These are phyloP conservation scores for Aspergillus fischeri DNA, from an alignment of 2,329 filamentous ascomycete genomes.

Conservation along the genomic window DNA sequence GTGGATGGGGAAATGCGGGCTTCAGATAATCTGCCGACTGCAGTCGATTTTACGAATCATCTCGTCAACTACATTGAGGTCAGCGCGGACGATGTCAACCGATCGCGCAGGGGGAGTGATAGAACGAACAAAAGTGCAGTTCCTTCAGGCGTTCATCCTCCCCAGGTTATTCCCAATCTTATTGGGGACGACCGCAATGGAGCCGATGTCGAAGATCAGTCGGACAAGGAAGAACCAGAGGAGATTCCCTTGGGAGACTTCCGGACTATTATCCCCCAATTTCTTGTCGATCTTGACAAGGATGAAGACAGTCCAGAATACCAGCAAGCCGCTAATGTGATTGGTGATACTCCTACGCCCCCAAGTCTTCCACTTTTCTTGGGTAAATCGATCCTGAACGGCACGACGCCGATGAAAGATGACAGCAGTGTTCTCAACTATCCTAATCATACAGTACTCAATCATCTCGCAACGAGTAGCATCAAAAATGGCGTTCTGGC, in stretches of 20 bases:
- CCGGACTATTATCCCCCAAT: constrained; percentile 71
- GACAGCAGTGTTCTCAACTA: constrained; percentile 96
- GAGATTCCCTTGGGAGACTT: constrained; percentile 60
- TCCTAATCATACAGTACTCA: constrained; percentile 95
- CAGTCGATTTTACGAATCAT: constrained; percentile 96
- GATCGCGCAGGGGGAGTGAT: constrained; percentile 33
- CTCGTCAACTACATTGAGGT: constrained; percentile 98
- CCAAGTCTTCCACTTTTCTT: constrained; percentile 86
- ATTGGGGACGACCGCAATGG: constrained; percentile 27
- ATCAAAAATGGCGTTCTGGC: constrained; percentile 96
- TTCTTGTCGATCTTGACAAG: constrained; percentile 78
- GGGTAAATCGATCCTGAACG: constrained; percentile 91
- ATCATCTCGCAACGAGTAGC: constrained; percentile 94
- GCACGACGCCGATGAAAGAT: constrained; percentile 87
- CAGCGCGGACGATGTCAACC: constrained; percentile 63
- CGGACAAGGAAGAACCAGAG: constrained; percentile 46
- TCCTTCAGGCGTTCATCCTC: constrained; percentile 39
- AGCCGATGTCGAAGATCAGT: constrained; percentile 41
- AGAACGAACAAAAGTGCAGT: constrained; percentile 31
- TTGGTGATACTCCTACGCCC: constrained; percentile 75
- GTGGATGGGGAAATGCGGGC: constrained; percentile 92
- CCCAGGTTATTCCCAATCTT: constrained; percentile 41
- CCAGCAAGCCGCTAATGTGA: constrained; percentile 68
- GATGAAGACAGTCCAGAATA: constrained; percentile 73
- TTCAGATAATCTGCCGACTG: constrained; percentile 81